Evolutionary conservation across 2,329 filamentous ascomycete species (phyloP), one percentile per base, ranked within the genome.

Genomic region (Sarocladium kiliense): DNA sequence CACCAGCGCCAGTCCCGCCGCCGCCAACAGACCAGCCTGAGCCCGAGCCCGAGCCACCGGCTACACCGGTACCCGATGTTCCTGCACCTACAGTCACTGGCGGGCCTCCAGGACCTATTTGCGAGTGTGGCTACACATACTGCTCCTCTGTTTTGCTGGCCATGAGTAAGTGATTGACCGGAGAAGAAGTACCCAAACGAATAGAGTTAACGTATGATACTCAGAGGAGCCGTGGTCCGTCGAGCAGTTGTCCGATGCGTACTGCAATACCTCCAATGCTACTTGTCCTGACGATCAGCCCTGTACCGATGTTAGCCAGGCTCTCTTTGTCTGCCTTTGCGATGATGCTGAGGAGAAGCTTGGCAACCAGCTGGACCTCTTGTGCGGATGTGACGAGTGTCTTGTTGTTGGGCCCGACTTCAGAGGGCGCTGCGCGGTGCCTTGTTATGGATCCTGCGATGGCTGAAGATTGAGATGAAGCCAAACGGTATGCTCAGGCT

Each of bases 71-170:
- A 19, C 56, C 59, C n/a, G 47, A 51, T 36, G n/a, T 36, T n/a
- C 58, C 61, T 21, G 58, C 54, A 25, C 56, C 60, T 1, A 58
- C 60, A 14, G 60, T 57, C 2, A 60, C 62, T 2, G 61, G 55
- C 9, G 56, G 54, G 3, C 64, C 64, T n/a, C 51, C 55, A 25
- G 69, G 65, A 2, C 60, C 71, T 16, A 67, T 68, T 54, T 74
- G 71, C 59, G 67, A 73, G 57, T 74, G 71, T 57, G 71, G 71
- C 55, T 74, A 73, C 54, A 74, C 71, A 2, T 74, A 74, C 56
- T 74, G 71, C 57, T 69, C 70, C 10, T 64, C 67, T 1, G 71
- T 74, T 12, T 63, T 74, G 19, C 65, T 68, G 62, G 61, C 54
- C 1, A 72, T 72, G 70, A 63, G 70, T 71, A 63, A 47, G 64